phyloP scores from a whole-genome alignment of 148 eudicot species.

The Vaccinium macrocarpon region DNA sequence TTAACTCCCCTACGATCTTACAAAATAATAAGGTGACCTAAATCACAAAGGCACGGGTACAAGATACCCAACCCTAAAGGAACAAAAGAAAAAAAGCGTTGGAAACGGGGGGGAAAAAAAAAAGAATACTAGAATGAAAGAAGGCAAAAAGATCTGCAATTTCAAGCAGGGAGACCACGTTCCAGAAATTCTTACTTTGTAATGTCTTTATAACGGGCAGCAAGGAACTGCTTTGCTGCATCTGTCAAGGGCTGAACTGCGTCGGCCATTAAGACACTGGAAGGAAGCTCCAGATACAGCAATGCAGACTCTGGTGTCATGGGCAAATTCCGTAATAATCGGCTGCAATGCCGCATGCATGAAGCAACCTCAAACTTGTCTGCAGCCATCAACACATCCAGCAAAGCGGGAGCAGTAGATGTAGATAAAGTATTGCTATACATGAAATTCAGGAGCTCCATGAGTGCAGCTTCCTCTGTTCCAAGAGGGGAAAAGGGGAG shows the following conservation, averaged over 20 bases:
- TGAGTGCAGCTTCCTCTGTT: slow-evolving; percentile 81
- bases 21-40: neutral
- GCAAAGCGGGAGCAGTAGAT: slow-evolving; percentile 56
- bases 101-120: neutral
- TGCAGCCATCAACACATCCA: slow-evolving; percentile 83
- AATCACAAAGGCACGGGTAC: neutral
- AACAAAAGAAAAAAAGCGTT: neutral
- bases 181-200: slow-evolving; percentile 45
- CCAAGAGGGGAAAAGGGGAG: slow-evolving; percentile 14
- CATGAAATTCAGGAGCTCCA: slow-evolving; percentile 82
- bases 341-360: slow-evolving; percentile 75
- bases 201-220: slow-evolving; percentile 67
- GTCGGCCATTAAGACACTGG: slow-evolving; percentile 80
- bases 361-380: slow-evolving; percentile 91
- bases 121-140: neutral
- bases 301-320: slow-evolving; percentile 83
- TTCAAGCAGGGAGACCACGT: neutral
- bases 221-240: slow-evolving; percentile 75
- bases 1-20: neutral
- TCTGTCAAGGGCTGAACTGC: slow-evolving; percentile 87
- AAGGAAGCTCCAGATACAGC: slow-evolving; percentile 74
- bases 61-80: neutral
- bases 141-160: neutral
- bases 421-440: slow-evolving; percentile 61
- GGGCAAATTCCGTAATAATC: slow-evolving; percentile 52